Conservation (phyloP, 192 early-diverging fungal genomes). For the Phlyctochytrium planicorne region DNA sequence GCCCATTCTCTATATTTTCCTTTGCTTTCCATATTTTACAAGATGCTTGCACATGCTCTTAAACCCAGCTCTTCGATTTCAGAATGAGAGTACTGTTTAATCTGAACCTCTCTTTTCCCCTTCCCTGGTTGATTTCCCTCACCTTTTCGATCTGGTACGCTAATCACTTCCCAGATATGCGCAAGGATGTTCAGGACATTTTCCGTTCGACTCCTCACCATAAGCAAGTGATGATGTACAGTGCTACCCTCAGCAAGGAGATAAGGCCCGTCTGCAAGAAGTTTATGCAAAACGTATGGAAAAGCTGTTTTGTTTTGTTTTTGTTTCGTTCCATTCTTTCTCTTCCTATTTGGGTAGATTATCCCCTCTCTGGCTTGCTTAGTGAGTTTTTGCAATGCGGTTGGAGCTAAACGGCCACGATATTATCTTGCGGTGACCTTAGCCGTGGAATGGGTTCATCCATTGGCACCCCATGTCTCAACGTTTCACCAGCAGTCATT, state of each 20-base stretch:
- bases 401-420: no score
- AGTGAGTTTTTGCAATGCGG: no score
- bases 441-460: no score
- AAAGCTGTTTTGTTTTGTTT: no score
- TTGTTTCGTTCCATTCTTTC: no score
- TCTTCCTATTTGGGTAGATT: neutral
- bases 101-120: slow-evolving; percentile 8
- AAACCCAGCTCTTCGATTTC: slow-evolving; percentile 12
- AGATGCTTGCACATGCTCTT: slow-evolving; percentile 4
- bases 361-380: neutral
- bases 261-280: slow-evolving; percentile 91
- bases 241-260: slow-evolving; percentile 91
- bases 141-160: neutral
- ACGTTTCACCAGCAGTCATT: no score
- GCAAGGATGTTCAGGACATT: slow-evolving; percentile 94
- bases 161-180: slow-evolving; percentile 77
- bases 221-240: slow-evolving; percentile 99
- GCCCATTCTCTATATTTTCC: slow-evolving; percentile 3
- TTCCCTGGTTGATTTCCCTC: neutral
- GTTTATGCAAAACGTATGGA: slow-evolving; percentile 89
- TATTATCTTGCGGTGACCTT: no score
- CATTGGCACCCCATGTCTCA: no score
- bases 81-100: neutral
- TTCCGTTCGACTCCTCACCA: slow-evolving; percentile 91
- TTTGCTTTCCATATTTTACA: slow-evolving; percentile 9